Percentiles rank a stretch among this genome's conserved stretches.
Evolutionary conservation across 2,329 filamentous ascomycete species (phyloP).

Genomic region (Setomelanomma holmii): DNA sequence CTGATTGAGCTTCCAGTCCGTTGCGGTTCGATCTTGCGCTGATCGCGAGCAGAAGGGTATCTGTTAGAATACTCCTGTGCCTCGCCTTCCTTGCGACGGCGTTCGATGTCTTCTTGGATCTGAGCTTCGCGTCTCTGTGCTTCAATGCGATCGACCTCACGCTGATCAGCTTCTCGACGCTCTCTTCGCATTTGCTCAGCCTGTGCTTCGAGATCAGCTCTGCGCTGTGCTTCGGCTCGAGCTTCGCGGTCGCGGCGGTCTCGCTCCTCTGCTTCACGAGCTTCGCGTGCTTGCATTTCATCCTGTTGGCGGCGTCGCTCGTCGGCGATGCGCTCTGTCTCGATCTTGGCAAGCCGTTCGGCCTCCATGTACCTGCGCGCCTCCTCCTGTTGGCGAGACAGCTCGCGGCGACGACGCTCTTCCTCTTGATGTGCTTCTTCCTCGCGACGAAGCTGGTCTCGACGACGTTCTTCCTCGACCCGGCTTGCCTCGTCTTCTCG

Average conservation of each 20-base stretch:
- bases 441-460: conserved; percentile 29
- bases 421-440: conserved; percentile 26
- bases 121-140: conserved; percentile 38
- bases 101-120: conserved; percentile 33
- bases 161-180: conserved; percentile 36
- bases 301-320: conserved; percentile 35
- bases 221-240: conserved; percentile 35
- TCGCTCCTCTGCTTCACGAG: conserved; percentile 35
- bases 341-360: conserved; percentile 36
- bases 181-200: conserved; percentile 33
- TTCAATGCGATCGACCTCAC: conserved; percentile 32
- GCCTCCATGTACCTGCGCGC: conserved; percentile 34
- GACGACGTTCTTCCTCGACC: conserved; percentile 27
- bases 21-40: conserved; percentile 35
- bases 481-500: conserved; percentile 24
- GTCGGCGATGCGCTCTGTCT: conserved; percentile 33
- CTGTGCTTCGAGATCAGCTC: conserved; percentile 29
- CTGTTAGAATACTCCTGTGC: conserved; percentile 28
- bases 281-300: conserved; percentile 36
- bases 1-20: conserved; percentile 37
- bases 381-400: conserved; percentile 40
- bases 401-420: conserved; percentile 27
- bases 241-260: conserved; percentile 38
- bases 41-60: conserved; percentile 30
- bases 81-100: conserved; percentile 35